Percentiles rank a stretch among this genome's conserved stretches.
These are phyloP conservation scores for Anisodus tanguticus DNA, from an alignment of 257 asterid species.

Conservation along the genomic window DNA sequence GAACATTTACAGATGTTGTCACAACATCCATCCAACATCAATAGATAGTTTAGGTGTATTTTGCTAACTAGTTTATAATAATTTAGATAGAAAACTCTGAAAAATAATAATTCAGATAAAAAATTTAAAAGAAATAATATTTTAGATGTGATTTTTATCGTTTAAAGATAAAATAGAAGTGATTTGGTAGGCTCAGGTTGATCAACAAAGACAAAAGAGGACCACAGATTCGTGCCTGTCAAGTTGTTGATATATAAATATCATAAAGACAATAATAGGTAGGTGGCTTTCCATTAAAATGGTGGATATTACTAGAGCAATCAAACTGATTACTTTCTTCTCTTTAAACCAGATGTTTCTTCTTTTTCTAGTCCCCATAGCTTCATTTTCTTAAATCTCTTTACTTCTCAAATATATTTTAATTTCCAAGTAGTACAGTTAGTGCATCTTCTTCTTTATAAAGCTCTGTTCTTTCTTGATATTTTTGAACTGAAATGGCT, in stretches of 20 bases:
- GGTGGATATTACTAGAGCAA: slow-evolving; percentile 63
- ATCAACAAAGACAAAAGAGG: background rate
- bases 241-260: background rate
- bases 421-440: background rate
- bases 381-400: slow-evolving; percentile 28
- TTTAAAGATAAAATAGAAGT: background rate
- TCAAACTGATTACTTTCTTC: slow-evolving; percentile 32
- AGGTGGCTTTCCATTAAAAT: slow-evolving; percentile 42
- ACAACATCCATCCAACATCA: too few species aligned
- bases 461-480: background rate
- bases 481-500: slow-evolving; percentile 52
- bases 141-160: too few species aligned
- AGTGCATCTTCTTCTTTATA: background rate
- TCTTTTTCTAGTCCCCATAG: slow-evolving; percentile 37
- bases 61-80: too few species aligned
- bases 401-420: too few species aligned
- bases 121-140: too few species aligned
- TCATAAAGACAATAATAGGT: background rate
- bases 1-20: too few species aligned
- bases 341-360: slow-evolving; percentile 33
- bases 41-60: too few species aligned
- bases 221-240: slow-evolving; percentile 18
- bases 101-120: too few species aligned
- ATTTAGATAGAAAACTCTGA: too few species aligned
- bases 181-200: background rate